phyloP scores from a whole-genome alignment of 2,329 filamentous ascomycete species.

The Neonectria neomacrospora region DNA sequence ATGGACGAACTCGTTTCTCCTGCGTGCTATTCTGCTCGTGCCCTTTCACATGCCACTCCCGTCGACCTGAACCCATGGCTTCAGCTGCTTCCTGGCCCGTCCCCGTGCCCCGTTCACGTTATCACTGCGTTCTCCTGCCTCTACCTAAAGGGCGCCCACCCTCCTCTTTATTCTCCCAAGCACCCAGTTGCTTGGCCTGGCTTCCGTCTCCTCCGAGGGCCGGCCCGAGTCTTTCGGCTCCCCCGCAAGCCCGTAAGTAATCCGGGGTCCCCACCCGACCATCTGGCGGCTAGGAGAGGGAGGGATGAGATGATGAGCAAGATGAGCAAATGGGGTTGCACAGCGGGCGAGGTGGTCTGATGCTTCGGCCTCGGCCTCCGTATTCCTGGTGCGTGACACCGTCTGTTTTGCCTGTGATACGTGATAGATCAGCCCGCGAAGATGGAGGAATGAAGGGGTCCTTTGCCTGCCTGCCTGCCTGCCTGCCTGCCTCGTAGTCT shows the following conservation, averaged over 20 bases:
- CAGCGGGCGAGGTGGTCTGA: not conserved
- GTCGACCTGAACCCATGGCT: not conserved
- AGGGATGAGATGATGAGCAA: not conserved
- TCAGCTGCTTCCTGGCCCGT: not conserved
- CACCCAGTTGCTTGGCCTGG: not conserved
- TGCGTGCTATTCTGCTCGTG: too few species aligned
- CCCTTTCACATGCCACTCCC: not conserved
- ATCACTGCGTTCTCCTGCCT: not conserved
- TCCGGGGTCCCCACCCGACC: constrained; percentile 30
- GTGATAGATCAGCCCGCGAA: not conserved
- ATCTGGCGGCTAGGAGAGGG: not conserved
- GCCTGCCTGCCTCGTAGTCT: too few species aligned
- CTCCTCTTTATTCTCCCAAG: not conserved
- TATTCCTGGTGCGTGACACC: not conserved
- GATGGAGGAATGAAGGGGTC: not conserved
- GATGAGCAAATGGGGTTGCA: not conserved
- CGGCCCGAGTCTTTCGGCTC: constrained; percentile 38
- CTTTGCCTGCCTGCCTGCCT: not conserved
- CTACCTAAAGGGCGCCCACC: not conserved
- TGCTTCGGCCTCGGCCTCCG: not conserved
- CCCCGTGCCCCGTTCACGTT: not conserved
- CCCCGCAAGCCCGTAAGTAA: constrained; percentile 13
- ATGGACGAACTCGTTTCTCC: too few species aligned
- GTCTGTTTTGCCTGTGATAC: constrained; percentile 5
- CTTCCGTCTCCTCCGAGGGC: not conserved